Conservation (phyloP, 306 rosid genomes). For the Medicago lupulina region DNA sequence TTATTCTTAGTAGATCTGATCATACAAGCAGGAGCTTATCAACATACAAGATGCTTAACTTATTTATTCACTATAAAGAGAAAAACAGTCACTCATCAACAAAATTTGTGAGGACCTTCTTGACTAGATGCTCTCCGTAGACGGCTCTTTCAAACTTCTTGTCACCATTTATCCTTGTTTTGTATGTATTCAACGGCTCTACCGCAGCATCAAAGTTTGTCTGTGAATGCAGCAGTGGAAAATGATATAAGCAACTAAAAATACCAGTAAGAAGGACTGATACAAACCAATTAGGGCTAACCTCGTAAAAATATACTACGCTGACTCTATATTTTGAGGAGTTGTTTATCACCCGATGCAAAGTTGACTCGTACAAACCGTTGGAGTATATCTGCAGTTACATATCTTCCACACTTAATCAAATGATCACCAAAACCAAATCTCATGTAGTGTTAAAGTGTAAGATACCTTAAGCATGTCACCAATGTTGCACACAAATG, state of each 20-base stretch:
- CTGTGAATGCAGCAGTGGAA: constrained; percentile 54
- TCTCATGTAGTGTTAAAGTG: not conserved
- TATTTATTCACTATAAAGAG: constrained; percentile 10
- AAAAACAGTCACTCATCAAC: constrained; percentile 32
- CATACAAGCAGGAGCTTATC: not conserved
- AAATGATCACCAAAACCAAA: constrained; percentile 16
- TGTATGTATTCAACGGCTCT: constrained; percentile 74
- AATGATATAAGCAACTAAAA: not conserved
- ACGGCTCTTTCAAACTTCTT: constrained; percentile 67
- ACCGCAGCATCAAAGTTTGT: constrained; percentile 85
- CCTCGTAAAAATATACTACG: constrained; percentile 89
- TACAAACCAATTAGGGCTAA: constrained; percentile 29
- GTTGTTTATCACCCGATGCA: constrained; percentile 80
- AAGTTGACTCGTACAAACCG: constrained; percentile 85
- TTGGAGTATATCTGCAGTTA: constrained; percentile 85
- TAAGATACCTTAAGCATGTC: constrained; percentile 89
- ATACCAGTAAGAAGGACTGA: constrained; percentile 2
- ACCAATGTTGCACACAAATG: constrained; percentile 90
- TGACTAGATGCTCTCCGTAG: constrained; percentile 84
- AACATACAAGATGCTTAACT: not conserved
- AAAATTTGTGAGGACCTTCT: constrained; percentile 75
- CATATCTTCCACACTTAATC: constrained; percentile 11
- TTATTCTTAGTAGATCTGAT: not conserved
- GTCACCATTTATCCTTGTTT: constrained; percentile 57
- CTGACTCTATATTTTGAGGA: constrained; percentile 73